Conservation (phyloP, 2,329 filamentous ascomycete species). For the Colletotrichum orchidophilum region DNA sequence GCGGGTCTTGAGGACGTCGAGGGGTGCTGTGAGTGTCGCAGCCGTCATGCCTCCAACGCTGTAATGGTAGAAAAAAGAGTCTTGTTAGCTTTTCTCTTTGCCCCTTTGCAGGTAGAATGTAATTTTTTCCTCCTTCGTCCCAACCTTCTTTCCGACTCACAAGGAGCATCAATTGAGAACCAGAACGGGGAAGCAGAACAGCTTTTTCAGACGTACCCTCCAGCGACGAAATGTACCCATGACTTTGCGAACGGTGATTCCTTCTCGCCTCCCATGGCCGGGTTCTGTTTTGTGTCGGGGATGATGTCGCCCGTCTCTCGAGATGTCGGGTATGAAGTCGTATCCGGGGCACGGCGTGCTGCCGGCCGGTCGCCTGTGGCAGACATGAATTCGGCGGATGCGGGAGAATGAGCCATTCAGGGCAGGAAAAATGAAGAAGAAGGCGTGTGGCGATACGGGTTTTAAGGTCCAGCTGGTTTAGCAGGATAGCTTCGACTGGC, state of each 20-base stretch:
- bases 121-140: neutral
- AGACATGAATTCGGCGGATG: slow-evolving; percentile 39
- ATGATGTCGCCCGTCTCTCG: slow-evolving; percentile 68
- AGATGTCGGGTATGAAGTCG: slow-evolving; percentile 47
- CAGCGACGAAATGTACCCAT: slow-evolving; percentile 92
- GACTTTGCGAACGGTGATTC: slow-evolving; percentile 73
- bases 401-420: slow-evolving; percentile 45
- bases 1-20: slow-evolving; percentile 93
- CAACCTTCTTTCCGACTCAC: neutral
- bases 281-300: slow-evolving; percentile 50
- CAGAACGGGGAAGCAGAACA: slow-evolving; percentile 13
- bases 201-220: slow-evolving; percentile 71
- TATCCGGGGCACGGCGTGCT: slow-evolving; percentile 22
- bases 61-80: neutral
- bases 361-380: slow-evolving; percentile 42
- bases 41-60: slow-evolving; percentile 92
- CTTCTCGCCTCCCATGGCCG: slow-evolving; percentile 40
- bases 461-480: neutral
- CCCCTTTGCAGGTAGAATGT: no score
- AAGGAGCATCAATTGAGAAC: neutral
- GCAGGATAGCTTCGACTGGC: neutral
- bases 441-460: neutral
- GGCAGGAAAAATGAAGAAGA: neutral
- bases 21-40: slow-evolving; percentile 89
- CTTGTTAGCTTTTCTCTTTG: slow-evolving; percentile 15